Evolutionary conservation across 306 rosid species (phyloP).

Genomic region (Gynostemma pentaphyllum): DNA sequence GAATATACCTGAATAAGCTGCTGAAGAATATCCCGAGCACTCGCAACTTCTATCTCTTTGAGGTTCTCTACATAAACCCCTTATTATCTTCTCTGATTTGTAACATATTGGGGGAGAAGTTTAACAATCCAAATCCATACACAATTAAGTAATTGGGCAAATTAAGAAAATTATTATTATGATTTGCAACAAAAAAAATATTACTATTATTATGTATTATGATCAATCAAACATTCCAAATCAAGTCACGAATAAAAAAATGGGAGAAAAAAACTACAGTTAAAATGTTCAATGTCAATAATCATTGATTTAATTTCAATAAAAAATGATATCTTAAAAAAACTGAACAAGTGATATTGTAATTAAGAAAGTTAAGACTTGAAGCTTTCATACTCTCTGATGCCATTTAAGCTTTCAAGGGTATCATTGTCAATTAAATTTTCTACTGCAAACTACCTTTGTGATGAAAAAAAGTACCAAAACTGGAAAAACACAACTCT

Average conservation of each 20-base stretch:
- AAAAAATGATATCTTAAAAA: too few relatives aligned
- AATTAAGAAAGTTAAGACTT: background rate
- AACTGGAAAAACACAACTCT: background rate
- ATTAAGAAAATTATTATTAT: background rate
- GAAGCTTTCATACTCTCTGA: background rate
- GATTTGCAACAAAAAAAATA: too few relatives aligned
- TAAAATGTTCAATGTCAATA: background rate
- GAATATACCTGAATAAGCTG: conserved; percentile 68
- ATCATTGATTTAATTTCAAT: background rate
- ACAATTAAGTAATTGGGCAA: background rate
- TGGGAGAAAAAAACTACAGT: background rate
- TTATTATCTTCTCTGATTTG: conserved; percentile 87
- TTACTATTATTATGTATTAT: too few relatives aligned
- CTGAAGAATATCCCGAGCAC: conserved; percentile 89
- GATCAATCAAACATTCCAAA: background rate
- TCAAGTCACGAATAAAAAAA: background rate
- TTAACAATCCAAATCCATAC: background rate
- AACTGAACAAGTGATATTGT: background rate
- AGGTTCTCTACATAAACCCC: conserved; percentile 91
- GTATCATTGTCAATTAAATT: background rate
- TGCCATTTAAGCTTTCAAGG: background rate
- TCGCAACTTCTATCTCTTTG: conserved; percentile 76
- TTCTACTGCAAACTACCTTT: background rate
- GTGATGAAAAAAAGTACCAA: background rate
- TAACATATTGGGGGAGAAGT: conserved; percentile 6